Evolutionary conservation across 768 basidiomycete species (phyloP).

Genomic region (Rubroboletus pulcherrimus): DNA sequence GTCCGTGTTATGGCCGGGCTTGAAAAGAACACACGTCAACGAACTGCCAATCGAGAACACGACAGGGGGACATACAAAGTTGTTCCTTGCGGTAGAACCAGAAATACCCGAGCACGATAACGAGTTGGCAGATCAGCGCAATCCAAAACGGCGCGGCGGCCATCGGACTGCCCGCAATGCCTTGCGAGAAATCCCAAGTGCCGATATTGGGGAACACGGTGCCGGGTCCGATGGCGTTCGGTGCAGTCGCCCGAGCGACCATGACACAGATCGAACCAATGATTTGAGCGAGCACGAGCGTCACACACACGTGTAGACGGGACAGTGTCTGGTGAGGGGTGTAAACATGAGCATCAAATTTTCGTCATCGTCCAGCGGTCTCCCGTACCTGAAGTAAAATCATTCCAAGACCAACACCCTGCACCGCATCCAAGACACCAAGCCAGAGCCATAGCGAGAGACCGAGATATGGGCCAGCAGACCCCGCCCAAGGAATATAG

Average conservation of each 20-base stretch:
- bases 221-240: conserved; percentile 83
- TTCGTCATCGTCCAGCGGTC: neutral
- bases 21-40: neutral
- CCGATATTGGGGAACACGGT: conserved; percentile 91
- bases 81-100: conserved; percentile 98
- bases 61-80: conserved; percentile 48
- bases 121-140: conserved; percentile 70
- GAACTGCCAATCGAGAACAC: no score
- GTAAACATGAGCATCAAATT: neutral
- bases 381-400: conserved; percentile 64
- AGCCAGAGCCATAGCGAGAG: conserved; percentile 93
- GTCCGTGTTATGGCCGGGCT: conserved; percentile 13
- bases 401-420: conserved; percentile 92
- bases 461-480: conserved; percentile 82
- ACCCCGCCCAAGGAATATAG: conserved; percentile 92
- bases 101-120: conserved; percentile 90
- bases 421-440: conserved; percentile 89
- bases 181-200: conserved; percentile 82
- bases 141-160: conserved; percentile 86
- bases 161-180: conserved; percentile 74
- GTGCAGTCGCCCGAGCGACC: conserved; percentile 87
- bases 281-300: conserved; percentile 85
- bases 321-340: conserved; percentile 61
- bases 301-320: conserved; percentile 90
- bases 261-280: conserved; percentile 90